Evolutionary conservation across 169 alveolate species (phyloP).

Genomic region (Ichthyophthirius multifiliis): DNA sequence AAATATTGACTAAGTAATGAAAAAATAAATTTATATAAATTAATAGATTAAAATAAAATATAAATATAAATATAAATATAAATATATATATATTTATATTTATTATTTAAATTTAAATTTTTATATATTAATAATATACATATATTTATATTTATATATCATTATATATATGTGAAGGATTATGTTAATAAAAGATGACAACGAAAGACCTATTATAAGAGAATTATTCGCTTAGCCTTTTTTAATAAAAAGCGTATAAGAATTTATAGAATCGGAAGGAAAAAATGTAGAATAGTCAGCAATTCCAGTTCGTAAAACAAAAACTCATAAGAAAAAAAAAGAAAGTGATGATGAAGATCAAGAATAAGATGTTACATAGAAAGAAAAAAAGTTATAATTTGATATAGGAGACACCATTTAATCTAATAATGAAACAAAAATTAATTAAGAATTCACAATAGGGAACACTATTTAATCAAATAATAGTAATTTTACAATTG

Average conservation of each 20-base stretch:
- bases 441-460: background rate
- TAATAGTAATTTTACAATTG: background rate
- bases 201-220: slow-evolving; percentile 52
- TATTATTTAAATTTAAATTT: too few species aligned
- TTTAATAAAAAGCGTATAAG: slow-evolving; percentile 47
- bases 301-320: slow-evolving; percentile 22
- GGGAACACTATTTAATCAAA: background rate
- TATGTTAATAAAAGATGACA: slow-evolving; percentile 47
- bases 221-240: slow-evolving; percentile 60
- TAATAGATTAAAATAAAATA: too few species aligned
- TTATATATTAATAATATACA: too few species aligned
- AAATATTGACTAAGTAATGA: slow-evolving; percentile 40
- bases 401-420: background rate
- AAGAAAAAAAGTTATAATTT: background rate
- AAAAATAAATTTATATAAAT: background rate
- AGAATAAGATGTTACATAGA: background rate
- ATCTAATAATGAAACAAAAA: background rate
- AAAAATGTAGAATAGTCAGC: background rate
- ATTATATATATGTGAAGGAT: background rate
- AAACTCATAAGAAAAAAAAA: slow-evolving; percentile 32
- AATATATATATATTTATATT: too few species aligned
- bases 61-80: too few species aligned
- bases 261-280: slow-evolving; percentile 60
- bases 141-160: background rate
- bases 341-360: slow-evolving; percentile 20